A percentile compares a stretch with the other conserved stretches of the same genome.
Evolutionary conservation across 441 rosid species (phyloP).

Genomic region (Croton laevigatus): DNA sequence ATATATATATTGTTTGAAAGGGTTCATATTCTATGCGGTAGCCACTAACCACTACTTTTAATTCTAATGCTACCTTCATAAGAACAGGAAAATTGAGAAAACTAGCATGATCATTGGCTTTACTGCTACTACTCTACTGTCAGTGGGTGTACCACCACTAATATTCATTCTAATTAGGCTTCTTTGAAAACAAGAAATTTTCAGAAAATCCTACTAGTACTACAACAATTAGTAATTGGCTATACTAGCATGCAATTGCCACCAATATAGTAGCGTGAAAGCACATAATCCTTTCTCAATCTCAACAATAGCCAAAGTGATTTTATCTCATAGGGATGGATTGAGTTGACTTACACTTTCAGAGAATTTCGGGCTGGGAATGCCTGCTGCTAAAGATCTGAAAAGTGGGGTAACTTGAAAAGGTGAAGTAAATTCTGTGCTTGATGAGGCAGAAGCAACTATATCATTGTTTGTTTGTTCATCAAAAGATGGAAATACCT

Average conservation of each 20-base stretch:
- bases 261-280: background rate
- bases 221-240: background rate
- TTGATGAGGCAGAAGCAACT: conserved; percentile 49
- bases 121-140: background rate
- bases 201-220: background rate
- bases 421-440: conserved; percentile 73
- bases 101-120: background rate
- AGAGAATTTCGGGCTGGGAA: conserved; percentile 97
- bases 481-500: conserved; percentile 39
- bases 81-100: background rate
- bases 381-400: conserved; percentile 93
- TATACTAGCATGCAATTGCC: background rate
- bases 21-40: background rate
- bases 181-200: background rate
- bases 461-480: conserved; percentile 37
- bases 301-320: conserved; percentile 11
- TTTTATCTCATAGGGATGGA: conserved; percentile 3
- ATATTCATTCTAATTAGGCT: background rate
- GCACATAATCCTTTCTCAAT: background rate
- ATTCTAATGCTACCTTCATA: background rate
- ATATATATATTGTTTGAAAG: too few species aligned
- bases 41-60: background rate
- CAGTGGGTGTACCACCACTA: background rate
- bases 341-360: conserved; percentile 80
- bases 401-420: conserved; percentile 87